Evolutionary conservation across 108 stramenopile genomes (phyloP).

Genomic region (Skeletonema costatum): DNA sequence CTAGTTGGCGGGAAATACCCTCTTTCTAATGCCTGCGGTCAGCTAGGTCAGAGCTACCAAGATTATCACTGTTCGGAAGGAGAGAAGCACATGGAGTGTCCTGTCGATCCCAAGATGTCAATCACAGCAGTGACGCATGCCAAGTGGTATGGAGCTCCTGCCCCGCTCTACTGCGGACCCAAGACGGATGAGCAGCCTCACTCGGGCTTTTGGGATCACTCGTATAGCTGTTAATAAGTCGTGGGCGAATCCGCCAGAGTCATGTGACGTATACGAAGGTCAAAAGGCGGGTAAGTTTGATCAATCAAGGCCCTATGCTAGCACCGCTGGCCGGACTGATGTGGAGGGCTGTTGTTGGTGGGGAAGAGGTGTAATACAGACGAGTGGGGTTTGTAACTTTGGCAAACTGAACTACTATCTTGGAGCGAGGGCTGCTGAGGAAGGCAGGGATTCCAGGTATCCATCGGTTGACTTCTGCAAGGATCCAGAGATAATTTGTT

Average conservation of each 20-base stretch:
- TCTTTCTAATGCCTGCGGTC: neutral
- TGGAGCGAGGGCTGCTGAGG: constrained; percentile 13
- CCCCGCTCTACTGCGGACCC: neutral
- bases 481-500: constrained; percentile 18
- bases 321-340: constrained; percentile 8
- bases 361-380: neutral
- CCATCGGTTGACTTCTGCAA: constrained; percentile 19
- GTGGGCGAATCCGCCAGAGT: constrained; percentile 19
- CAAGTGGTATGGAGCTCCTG: too few species aligned
- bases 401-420: constrained; percentile 22
- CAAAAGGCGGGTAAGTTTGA: constrained; percentile 22
- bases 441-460: neutral
- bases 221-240: constrained; percentile 9
- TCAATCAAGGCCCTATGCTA: neutral
- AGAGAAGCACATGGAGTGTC: too few species aligned
- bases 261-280: neutral
- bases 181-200: constrained; percentile 5
- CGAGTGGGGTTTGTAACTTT: constrained; percentile 28
- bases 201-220: constrained; percentile 20
- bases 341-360: constrained; percentile 34
- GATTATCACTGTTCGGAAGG: too few species aligned
- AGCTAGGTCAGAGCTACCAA: neutral
- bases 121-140: too few species aligned
- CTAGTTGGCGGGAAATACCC: constrained; percentile 2
- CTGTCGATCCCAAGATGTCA: too few species aligned